phyloP scores from a whole-genome alignment of 441 rosid species.

The Populus hybrid region DNA sequence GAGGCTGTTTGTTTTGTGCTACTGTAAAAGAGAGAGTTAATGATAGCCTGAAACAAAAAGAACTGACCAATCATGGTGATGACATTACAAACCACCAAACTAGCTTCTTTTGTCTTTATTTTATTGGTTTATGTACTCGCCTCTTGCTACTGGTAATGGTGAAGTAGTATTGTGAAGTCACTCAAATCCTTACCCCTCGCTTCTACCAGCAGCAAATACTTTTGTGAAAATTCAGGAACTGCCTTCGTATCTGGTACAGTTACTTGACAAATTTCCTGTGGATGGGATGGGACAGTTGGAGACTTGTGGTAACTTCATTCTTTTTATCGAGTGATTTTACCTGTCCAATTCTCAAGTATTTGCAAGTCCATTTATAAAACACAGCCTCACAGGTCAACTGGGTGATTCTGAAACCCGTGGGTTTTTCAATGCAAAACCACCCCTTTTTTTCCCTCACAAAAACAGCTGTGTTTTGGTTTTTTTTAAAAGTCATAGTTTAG shows the following conservation, averaged over 20 bases:
- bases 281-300: not conserved
- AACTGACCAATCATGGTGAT: not conserved
- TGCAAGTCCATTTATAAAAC: too few relatives aligned
- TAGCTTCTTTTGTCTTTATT: not conserved
- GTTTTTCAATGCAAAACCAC: not conserved
- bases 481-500: too few relatives aligned
- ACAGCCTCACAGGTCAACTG: too few relatives aligned
- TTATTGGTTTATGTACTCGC: not conserved
- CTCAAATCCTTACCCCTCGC: not conserved
- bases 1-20: constrained; percentile 14
- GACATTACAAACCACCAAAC: not conserved
- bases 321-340: too few relatives aligned
- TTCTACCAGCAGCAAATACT: not conserved
- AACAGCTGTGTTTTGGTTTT: too few relatives aligned
- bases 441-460: too few relatives aligned
- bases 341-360: too few relatives aligned
- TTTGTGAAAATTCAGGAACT: not conserved
- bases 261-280: not conserved
- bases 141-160: not conserved
- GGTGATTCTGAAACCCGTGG: too few relatives aligned
- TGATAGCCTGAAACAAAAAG: not conserved
- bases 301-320: too few relatives aligned
- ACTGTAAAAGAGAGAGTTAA: not conserved
- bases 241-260: not conserved
- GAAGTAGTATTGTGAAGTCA: not conserved